Evolutionary conservation across 73 alveolate species (phyloP), one percentile per base, ranked within the genome.

Genomic region (Urostyla sp.): DNA sequence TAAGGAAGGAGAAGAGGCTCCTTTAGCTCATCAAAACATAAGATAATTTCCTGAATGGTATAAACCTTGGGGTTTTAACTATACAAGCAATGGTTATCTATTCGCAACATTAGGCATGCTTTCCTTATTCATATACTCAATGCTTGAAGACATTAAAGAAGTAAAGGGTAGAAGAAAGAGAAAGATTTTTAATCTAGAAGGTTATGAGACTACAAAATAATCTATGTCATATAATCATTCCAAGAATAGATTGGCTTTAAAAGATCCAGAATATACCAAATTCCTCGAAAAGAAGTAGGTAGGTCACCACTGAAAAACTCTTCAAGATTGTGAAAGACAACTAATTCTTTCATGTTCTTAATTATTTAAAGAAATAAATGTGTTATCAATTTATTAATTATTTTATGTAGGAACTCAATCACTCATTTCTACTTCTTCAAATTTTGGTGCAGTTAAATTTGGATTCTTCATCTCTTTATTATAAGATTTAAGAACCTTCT

Each of bases 1-100:
- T 44, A n/a, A 36, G 21, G 53, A 15, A 21, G 92, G 92, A 35
- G 87, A 77, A n/a, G n/a, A 1, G 10, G 84, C 92, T 0, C 87
- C 84, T 21, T 15, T 24, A 5, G 92, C 92, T 57, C 73, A 83
- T 59, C 58, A 73, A 24, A 83, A 83, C 45, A 34, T 35, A 15
- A 72, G 92, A 72, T 46, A 32, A 26, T 83, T 72, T 83, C 92
- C 92, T 1, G 92, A 53, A 53, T 83, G 92, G 92, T 83, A 83
- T 51, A 83, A 74, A 37, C 92, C 92, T 24, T 83, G 53, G 50
- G 36, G 27, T 23, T 53, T 30, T 54, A 83, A 73, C 58, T 83
- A 83, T 49, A 15, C 27, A 10, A 18, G 77, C 0, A 74, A 83
- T 20, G 92, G 92, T 0, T 83, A 66, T 48, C 49, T 78, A 0